These are phyloP conservation scores for Boletus semigastroideus DNA, from an alignment of 1,284 basidiomycete species.

Conservation along the genomic window DNA sequence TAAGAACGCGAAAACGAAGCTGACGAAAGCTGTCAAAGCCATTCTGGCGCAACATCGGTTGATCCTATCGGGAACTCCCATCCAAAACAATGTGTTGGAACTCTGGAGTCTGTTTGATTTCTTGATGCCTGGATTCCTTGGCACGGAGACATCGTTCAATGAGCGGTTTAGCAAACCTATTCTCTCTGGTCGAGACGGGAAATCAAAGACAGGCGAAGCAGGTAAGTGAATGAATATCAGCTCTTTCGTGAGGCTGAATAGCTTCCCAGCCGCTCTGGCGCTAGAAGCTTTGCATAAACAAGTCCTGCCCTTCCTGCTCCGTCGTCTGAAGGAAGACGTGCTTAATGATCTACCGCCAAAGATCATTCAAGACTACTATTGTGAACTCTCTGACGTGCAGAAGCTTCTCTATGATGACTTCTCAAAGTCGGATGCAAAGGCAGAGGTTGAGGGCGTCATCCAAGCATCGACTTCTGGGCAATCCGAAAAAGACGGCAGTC, in stretches of 20 bases:
- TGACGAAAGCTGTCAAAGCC: slow-evolving; percentile 94
- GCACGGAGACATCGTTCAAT: slow-evolving; percentile 93
- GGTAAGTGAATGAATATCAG: slow-evolving; percentile 49
- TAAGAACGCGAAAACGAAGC: slow-evolving; percentile 97
- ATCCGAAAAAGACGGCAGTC: slow-evolving; percentile 46
- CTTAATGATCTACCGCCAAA: slow-evolving; percentile 96
- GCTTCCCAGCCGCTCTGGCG: slow-evolving; percentile 74
- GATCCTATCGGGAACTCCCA: slow-evolving; percentile 95
- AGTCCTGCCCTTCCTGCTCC: slow-evolving; percentile 96
- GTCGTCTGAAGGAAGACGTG: slow-evolving; percentile 97
- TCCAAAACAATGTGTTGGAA: slow-evolving; percentile 99
- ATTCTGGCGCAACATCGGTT: slow-evolving; percentile 91
- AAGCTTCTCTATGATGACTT: slow-evolving; percentile 94
- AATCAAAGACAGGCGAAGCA: slow-evolving; percentile 92
- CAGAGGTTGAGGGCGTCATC: slow-evolving; percentile 65
- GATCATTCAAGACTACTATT: slow-evolving; percentile 99
- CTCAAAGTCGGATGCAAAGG: slow-evolving; percentile 74
- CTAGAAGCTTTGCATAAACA: slow-evolving; percentile 98
- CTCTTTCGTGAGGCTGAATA: slow-evolving; percentile 5
- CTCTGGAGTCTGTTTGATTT: slow-evolving; percentile 99
- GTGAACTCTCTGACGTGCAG: slow-evolving; percentile 94
- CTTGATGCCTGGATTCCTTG: slow-evolving; percentile 98
- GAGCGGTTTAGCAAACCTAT: slow-evolving; percentile 97
- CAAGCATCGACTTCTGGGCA: slow-evolving; percentile 41
- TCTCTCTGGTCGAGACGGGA: slow-evolving; percentile 92